phyloP scores from a whole-genome alignment of 2,329 filamentous ascomycete species.

The Paracoccidioides brasiliensis region DNA sequence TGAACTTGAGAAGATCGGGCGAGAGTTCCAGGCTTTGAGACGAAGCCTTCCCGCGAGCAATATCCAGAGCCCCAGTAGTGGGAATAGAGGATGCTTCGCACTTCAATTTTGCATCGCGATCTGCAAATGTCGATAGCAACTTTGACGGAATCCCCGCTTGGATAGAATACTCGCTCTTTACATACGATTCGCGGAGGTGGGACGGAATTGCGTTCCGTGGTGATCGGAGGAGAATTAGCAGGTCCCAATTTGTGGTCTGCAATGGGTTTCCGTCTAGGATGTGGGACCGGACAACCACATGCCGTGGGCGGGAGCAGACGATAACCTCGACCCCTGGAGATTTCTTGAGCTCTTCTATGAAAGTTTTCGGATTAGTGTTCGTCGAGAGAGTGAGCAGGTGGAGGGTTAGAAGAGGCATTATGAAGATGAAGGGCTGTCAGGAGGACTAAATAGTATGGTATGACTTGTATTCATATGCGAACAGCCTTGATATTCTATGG shows the following conservation, averaged over 20 bases:
- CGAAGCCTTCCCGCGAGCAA: conserved; percentile 18
- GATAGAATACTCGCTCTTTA: conserved; percentile 21
- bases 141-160: conserved; percentile 25
- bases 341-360: conserved; percentile 18
- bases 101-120: conserved; percentile 12
- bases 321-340: conserved; percentile 18
- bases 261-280: conserved; percentile 20
- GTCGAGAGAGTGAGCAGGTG: conserved; percentile 22
- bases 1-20: conserved; percentile 39
- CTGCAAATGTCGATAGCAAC: conserved; percentile 18
- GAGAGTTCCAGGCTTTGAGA: conserved; percentile 44
- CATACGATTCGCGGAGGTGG: conserved; percentile 7
- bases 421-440: not conserved
- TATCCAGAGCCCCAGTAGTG: conserved; percentile 23
- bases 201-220: conserved; percentile 12
- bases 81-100: conserved; percentile 15
- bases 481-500: not conserved
- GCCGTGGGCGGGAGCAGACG: conserved; percentile 24
- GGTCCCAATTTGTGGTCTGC: conserved; percentile 21
- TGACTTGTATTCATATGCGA: not conserved
- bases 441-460: not conserved
- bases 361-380: conserved; percentile 13
- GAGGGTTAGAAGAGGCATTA: conserved; percentile 25
- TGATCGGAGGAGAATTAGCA: conserved; percentile 24
- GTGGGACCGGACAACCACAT: conserved; percentile 24